Conservation (phyloP, 2,329 filamentous ascomycete species). For the Xylariaceae sp. region DNA sequence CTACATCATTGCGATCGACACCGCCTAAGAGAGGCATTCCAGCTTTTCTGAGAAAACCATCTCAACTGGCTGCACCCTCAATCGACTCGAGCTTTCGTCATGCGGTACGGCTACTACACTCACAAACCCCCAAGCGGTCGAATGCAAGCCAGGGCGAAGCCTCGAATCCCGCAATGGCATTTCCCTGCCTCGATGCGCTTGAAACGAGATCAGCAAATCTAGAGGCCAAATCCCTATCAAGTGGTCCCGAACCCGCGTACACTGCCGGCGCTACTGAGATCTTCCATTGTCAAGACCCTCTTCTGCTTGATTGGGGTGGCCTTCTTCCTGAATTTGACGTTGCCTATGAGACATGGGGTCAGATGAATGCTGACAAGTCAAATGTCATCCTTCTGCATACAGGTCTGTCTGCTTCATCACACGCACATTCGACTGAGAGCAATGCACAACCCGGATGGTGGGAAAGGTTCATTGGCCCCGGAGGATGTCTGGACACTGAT, state of each 20-base stretch:
- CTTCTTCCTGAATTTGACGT: slow-evolving; percentile 87
- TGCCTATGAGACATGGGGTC: slow-evolving; percentile 93
- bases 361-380: slow-evolving; percentile 76
- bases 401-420: slow-evolving; percentile 93
- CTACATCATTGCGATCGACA: slow-evolving; percentile 25
- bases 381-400: slow-evolving; percentile 95
- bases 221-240: slow-evolving; percentile 67
- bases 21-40: slow-evolving; percentile 7
- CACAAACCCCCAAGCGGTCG: slow-evolving; percentile 33
- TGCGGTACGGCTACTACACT: slow-evolving; percentile 33
- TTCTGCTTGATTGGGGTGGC: slow-evolving; percentile 93
- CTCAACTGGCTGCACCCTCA: slow-evolving; percentile 7
- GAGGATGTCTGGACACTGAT: slow-evolving; percentile 82
- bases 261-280: slow-evolving; percentile 83
- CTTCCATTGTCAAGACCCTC: slow-evolving; percentile 74
- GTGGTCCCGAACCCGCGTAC: slow-evolving; percentile 91
- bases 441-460: slow-evolving; percentile 96
- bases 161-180: slow-evolving; percentile 85
- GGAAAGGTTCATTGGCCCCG: slow-evolving; percentile 97
- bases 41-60: slow-evolving; percentile 19
- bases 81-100: slow-evolving; percentile 12
- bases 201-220: slow-evolving; percentile 80
- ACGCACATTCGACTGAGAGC: slow-evolving; percentile 86
- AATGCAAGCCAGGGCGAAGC: slow-evolving; percentile 45
- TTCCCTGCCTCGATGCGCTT: slow-evolving; percentile 86